phyloP scores from a whole-genome alignment of 768 basidiomycete species.

The Chlorophyllum brunneum region DNA sequence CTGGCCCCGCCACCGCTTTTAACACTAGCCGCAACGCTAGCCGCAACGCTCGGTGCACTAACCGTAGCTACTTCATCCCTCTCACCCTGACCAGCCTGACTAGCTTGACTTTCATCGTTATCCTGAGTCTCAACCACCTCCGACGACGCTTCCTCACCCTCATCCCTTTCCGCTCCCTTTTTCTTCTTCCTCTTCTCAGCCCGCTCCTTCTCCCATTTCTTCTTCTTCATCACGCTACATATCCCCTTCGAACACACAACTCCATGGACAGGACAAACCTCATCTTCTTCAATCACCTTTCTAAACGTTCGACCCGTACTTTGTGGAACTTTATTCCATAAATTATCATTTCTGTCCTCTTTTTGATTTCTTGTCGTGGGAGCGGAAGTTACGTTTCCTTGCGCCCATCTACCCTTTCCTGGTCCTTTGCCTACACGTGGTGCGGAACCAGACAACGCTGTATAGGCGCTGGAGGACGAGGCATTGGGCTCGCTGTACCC shows the following conservation, averaged over 20 bases:
- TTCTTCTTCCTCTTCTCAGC: neutral
- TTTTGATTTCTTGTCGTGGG: neutral
- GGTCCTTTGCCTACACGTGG: neutral
- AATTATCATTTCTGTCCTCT: neutral
- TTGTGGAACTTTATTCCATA: neutral
- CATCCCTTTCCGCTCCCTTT: neutral
- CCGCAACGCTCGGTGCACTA: neutral
- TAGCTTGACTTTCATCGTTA: neutral
- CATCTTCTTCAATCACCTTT: conserved; percentile 2
- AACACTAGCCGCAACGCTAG: neutral
- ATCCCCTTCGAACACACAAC: conserved; percentile 4
- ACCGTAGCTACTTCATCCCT: neutral
- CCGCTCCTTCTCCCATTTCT: conserved; percentile 3
- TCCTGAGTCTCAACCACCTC: neutral
- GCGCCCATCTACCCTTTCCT: neutral
- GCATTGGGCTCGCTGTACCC: neutral
- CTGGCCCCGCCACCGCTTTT: neutral
- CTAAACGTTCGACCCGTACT: neutral
- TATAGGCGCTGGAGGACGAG: neutral
- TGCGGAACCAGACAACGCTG: too few relatives aligned
- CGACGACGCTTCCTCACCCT: neutral
- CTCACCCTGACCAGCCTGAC: neutral
- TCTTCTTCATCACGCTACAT: conserved; percentile 10
- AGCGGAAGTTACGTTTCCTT: neutral
- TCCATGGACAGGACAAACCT: conserved; percentile 4